These are phyloP conservation scores for Celoporthe dispersa DNA, from an alignment of 2,329 filamentous ascomycete species.

Conservation along the genomic window DNA sequence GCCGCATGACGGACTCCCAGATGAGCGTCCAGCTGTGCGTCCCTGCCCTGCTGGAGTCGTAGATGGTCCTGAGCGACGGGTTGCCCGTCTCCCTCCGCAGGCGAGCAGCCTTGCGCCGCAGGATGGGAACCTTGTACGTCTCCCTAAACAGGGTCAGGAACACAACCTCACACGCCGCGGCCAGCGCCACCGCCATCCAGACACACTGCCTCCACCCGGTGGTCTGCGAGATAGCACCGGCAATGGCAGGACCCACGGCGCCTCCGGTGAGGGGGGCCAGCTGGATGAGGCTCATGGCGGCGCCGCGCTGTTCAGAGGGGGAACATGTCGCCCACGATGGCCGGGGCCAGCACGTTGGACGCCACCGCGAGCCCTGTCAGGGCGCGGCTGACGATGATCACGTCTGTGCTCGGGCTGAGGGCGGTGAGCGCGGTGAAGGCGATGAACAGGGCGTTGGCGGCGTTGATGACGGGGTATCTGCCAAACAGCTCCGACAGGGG, in stretches of 20 bases:
- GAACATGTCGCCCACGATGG: conserved; percentile 68
- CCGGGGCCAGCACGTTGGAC: conserved; percentile 65
- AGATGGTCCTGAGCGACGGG: conserved; percentile 37
- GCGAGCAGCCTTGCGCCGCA: conserved; percentile 47
- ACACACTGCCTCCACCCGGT: conserved; percentile 60
- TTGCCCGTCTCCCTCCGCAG: conserved; percentile 40
- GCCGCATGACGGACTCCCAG: conserved; percentile 49
- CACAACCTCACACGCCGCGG: conserved; percentile 52
- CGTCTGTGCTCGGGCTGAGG: conserved; percentile 47
- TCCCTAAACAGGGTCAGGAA: conserved; percentile 60
- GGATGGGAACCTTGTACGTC: conserved; percentile 64
- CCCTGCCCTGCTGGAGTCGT: conserved; percentile 36
- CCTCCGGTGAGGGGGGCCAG: conserved; percentile 62
- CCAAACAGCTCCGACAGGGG: conserved; percentile 66
- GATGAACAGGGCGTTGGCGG: conserved; percentile 56
- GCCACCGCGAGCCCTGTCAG: conserved; percentile 67
- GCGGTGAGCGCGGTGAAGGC: conserved; percentile 52
- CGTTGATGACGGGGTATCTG: conserved; percentile 58
- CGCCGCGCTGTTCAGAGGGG: conserved; percentile 59
- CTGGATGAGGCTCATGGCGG: conserved; percentile 61
- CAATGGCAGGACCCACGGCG: conserved; percentile 59
- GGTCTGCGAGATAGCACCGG: conserved; percentile 57
- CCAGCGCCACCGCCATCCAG: conserved; percentile 53
- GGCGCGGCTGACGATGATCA: conserved; percentile 58
- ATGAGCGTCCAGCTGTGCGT: conserved; percentile 37